These are phyloP conservation scores for Bipolaris gigantea DNA, from an alignment of 2,329 filamentous ascomycete species.

Conservation along the genomic window DNA sequence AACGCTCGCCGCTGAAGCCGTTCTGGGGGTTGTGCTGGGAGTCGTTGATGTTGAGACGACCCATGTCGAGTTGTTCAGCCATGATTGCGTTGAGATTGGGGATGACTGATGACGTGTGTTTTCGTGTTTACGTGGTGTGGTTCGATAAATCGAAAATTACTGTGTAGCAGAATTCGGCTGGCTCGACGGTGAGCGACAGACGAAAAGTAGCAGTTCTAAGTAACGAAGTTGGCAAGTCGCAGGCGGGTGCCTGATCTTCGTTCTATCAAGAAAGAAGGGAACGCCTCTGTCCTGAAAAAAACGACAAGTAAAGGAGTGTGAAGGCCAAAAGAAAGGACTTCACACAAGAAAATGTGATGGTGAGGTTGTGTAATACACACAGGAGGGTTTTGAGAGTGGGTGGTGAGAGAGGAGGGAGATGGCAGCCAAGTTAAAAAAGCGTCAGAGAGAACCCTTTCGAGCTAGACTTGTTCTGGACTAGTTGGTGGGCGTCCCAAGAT, in stretches of 20 bases:
- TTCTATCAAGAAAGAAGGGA: slow-evolving; percentile 43
- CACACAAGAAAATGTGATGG: slow-evolving; percentile 40
- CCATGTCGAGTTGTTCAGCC: slow-evolving; percentile 74
- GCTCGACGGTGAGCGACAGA: slow-evolving; percentile 39
- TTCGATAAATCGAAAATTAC: slow-evolving; percentile 24
- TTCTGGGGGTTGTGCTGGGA: slow-evolving; percentile 60
- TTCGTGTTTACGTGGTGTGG: slow-evolving; percentile 5
- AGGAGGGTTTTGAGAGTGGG: slow-evolving; percentile 33
- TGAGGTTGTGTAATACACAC: slow-evolving; percentile 38
- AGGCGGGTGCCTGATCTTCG: slow-evolving; percentile 48
- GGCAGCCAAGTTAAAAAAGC: slow-evolving; percentile 26
- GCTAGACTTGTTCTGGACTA: slow-evolving; percentile 17
- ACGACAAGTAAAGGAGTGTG: slow-evolving; percentile 46
- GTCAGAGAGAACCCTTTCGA: slow-evolving; percentile 23
- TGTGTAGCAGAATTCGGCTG: slow-evolving; percentile 26
- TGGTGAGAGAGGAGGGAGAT: slow-evolving; percentile 27
- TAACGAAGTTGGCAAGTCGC: slow-evolving; percentile 37
- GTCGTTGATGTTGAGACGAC: slow-evolving; percentile 70
- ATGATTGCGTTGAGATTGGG: slow-evolving; percentile 31
- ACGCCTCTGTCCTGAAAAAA: slow-evolving; percentile 43
- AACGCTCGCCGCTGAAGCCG: slow-evolving; percentile 59
- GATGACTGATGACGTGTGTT: slow-evolving; percentile 10
- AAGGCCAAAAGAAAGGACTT: slow-evolving; percentile 48
- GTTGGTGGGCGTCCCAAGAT: slow-evolving; percentile 6
- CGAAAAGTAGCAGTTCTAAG: slow-evolving; percentile 30